A percentile compares a stretch with the other conserved stretches of the same genome.
These are phyloP conservation scores for Diaporthe sp. DNA, from an alignment of 2,329 filamentous ascomycete genomes.

Conservation along the genomic window DNA sequence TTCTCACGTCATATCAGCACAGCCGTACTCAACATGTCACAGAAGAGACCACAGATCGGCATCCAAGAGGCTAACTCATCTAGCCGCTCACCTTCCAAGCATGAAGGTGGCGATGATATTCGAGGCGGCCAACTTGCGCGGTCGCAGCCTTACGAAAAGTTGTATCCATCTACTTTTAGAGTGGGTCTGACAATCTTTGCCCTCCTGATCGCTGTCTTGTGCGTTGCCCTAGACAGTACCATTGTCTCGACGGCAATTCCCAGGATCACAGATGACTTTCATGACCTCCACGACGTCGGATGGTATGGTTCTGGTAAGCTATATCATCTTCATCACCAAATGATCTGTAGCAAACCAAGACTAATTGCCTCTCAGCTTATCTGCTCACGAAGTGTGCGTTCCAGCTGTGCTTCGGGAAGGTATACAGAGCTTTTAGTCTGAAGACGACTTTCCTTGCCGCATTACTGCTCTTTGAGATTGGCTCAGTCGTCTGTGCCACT, in stretches of 20 bases:
- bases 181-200: not conserved
- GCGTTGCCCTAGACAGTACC: slow-evolving; percentile 8
- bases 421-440: slow-evolving; percentile 4
- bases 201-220: not conserved
- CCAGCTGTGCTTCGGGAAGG: slow-evolving; percentile 34
- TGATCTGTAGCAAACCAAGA: no score
- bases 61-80: not conserved
- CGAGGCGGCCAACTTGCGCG: not conserved
- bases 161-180: not conserved
- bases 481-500: slow-evolving; percentile 49
- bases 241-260: slow-evolving; percentile 54
- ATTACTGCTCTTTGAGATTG: slow-evolving; percentile 48
- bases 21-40: not conserved
- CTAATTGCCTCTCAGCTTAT: slow-evolving; percentile 37
- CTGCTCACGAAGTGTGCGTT: slow-evolving; percentile 37
- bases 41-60: not conserved
- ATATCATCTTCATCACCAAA: not conserved
- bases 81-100: not conserved
- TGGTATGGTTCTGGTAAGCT: slow-evolving; percentile 51
- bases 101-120: not conserved
- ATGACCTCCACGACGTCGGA: slow-evolving; percentile 50
- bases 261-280: slow-evolving; percentile 50
- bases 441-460: not conserved
- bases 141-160: not conserved
- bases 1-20: not conserved